phyloP scores from a whole-genome alignment of 2,329 filamentous ascomycete species.

The Neonectria ditissima region DNA sequence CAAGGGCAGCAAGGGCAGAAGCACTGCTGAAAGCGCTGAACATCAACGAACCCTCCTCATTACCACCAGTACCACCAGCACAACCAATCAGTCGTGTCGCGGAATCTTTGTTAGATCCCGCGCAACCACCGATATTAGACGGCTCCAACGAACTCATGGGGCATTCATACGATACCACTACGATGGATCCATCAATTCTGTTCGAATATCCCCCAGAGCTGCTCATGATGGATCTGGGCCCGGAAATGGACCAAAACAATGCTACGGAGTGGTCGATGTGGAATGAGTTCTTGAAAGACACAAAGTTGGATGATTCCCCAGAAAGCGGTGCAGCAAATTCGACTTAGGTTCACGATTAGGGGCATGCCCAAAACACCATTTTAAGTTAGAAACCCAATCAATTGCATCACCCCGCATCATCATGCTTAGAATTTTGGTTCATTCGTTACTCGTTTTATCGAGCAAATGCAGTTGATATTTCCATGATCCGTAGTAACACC shows the following conservation, averaged over 20 bases:
- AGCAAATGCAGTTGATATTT: slow-evolving; percentile 70
- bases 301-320: slow-evolving; percentile 50
- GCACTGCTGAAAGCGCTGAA: slow-evolving; percentile 45
- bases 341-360: slow-evolving; percentile 26
- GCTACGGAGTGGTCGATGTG: slow-evolving; percentile 52
- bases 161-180: slow-evolving; percentile 42
- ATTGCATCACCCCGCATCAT: slow-evolving; percentile 46
- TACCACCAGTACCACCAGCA: slow-evolving; percentile 14
- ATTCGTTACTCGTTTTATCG: slow-evolving; percentile 62
- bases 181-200: slow-evolving; percentile 47
- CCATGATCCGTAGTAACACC: slow-evolving; percentile 73
- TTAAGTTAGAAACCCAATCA: slow-evolving; percentile 43
- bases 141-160: slow-evolving; percentile 7
- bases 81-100: slow-evolving; percentile 9
- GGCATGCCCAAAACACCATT: slow-evolving; percentile 22
- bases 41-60: slow-evolving; percentile 25
- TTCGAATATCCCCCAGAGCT: slow-evolving; percentile 46
- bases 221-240: slow-evolving; percentile 41
- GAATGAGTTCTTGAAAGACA: slow-evolving; percentile 59
- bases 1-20: slow-evolving; percentile 54
- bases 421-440: slow-evolving; percentile 53
- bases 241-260: slow-evolving; percentile 35
- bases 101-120: slow-evolving; percentile 6
- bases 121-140: slow-evolving; percentile 10
- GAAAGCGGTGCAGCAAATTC: slow-evolving; percentile 39